Percentiles rank a stretch among this genome's conserved stretches.
Evolutionary conservation across 306 rosid genomes (phyloP).

Genomic region (cucumber (Cucumis sativus)): Cucumber_9930_V3 NC_026657.2:30133501-30134000

Average conservation of each 20-base stretch:
- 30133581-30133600: no score
- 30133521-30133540: no score
- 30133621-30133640: not conserved
- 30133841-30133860: not conserved
- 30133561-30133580: no score
- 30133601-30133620: no score
- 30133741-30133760: not conserved
- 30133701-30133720: not conserved
- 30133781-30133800: not conserved
- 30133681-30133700: not conserved
- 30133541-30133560: no score
- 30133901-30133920: not conserved
- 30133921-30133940: not conserved
- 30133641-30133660: not conserved
- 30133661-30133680: not conserved
- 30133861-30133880: not conserved
- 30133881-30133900: not conserved
- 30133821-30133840: not conserved
- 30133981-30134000: not conserved
- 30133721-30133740: not conserved
- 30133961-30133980: not conserved
- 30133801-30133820: not conserved
- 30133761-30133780: not conserved
- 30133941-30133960: not conserved
- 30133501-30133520: no score